Conservation (phyloP, 352 stramenopile genomes). For the Phytopythium aichiense region DNA sequence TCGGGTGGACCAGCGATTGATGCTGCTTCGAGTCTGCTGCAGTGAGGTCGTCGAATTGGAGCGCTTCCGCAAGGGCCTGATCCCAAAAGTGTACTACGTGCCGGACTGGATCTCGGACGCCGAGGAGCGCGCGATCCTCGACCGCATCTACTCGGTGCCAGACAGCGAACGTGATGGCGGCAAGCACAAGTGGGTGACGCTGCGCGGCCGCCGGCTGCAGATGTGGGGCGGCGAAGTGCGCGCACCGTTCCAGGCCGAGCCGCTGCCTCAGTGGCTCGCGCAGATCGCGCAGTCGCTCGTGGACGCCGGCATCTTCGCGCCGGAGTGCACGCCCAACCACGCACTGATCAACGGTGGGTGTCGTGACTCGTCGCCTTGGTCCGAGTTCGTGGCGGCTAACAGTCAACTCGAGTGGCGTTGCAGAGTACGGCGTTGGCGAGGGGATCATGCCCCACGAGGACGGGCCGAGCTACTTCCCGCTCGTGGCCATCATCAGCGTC, state of each 20-base stretch:
- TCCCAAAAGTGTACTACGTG: conserved; percentile 53
- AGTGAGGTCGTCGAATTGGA: conserved; percentile 29
- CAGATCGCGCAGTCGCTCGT: conserved; percentile 50
- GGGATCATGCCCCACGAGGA: conserved; percentile 71
- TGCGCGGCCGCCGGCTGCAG: conserved; percentile 63
- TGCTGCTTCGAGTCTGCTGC: not conserved
- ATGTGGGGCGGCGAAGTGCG: conserved; percentile 70
- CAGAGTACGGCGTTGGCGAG: conserved; percentile 64
- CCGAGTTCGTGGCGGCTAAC: not conserved
- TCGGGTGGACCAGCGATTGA: not conserved
- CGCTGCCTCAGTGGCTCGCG: conserved; percentile 46
- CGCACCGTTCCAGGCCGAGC: conserved; percentile 32
- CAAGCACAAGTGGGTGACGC: conserved; percentile 42
- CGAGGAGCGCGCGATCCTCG: conserved; percentile 54
- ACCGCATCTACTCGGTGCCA: conserved; percentile 45
- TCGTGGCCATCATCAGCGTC: conserved; percentile 67
- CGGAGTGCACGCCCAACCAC: conserved; percentile 54
- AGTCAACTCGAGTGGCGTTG: not conserved
- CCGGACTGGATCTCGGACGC: conserved; percentile 55
- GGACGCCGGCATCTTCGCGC: conserved; percentile 41
- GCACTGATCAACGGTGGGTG: conserved; percentile 63
- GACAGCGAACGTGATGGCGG: conserved; percentile 5
- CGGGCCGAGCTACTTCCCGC: conserved; percentile 58
- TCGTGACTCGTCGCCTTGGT: not conserved
- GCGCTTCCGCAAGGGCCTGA: conserved; percentile 25